Evolutionary conservation across 805 yeast genomes (phyloP).

Genomic region (Priceomyces medius): DNA sequence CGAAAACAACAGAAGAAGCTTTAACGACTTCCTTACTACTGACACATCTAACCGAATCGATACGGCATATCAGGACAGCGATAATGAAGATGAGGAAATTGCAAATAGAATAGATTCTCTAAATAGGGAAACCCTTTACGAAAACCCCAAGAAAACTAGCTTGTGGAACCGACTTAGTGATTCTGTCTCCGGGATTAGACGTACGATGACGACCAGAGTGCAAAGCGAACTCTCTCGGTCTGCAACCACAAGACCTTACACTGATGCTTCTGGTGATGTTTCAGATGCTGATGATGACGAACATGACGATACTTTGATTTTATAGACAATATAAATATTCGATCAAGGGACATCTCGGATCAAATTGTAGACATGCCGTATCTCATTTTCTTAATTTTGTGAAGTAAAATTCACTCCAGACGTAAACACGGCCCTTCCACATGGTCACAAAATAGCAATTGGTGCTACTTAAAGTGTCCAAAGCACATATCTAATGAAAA

Average conservation of each 20-base stretch:
- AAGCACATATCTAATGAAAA: too few relatives aligned
- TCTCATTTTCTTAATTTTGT: background rate
- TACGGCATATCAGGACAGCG: slow-evolving; percentile 12
- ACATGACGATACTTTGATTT: slow-evolving; percentile 31
- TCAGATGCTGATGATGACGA: slow-evolving; percentile 30
- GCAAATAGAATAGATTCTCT: slow-evolving; percentile 6
- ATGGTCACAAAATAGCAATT: background rate
- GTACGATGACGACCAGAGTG: slow-evolving; percentile 17
- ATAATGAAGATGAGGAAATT: slow-evolving; percentile 10
- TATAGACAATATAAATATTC: slow-evolving; percentile 15
- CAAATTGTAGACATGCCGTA: background rate
- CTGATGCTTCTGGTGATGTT: slow-evolving; percentile 18
- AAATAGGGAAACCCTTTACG: background rate
- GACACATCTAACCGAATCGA: slow-evolving; percentile 21
- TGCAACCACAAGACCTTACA: slow-evolving; percentile 1
- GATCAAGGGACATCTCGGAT: background rate
- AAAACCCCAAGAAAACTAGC: slow-evolving; percentile 2
- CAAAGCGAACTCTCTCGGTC: slow-evolving; percentile 6
- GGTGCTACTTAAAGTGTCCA: background rate
- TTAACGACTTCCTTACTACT: slow-evolving; percentile 19
- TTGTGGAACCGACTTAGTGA: slow-evolving; percentile 30
- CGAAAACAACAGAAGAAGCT: slow-evolving; percentile 24
- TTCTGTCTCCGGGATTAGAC: slow-evolving; percentile 21
- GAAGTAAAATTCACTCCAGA: background rate
- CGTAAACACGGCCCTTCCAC: background rate